Base-by-base conservation (phyloP, 306 rosid genomes). In the Styphnolobium japonicum region DNA sequence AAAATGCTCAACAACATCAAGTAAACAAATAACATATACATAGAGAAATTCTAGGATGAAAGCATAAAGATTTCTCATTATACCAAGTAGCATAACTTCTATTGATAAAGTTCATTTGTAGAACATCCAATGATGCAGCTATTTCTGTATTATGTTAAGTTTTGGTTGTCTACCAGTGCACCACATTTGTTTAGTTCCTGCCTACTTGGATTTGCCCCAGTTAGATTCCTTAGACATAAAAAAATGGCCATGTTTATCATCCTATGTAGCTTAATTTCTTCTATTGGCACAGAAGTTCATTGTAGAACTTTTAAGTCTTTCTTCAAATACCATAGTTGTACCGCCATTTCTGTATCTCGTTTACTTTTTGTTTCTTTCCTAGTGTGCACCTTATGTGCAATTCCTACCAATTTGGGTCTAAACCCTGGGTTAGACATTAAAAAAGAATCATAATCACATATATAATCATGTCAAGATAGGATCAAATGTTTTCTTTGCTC, bases 1-100 rank as follows among this genome's bases (percentile, higher is more conserved):
- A 67, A 82, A 48, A 62, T 73, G 79, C 56, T 43, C 67, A 58
- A 56, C 52, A 65, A 46, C 33, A 73, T 49, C 71, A 36, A 55
- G 64, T 45, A 55, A 81, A 66, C 49, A 78, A 27, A 65, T 43
- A 21, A 31, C 16, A 39, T 31, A 29, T 67, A 60, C 36, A 25
- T 6, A 55, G 55, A 66, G 37, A 16, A 23, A 48, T 23, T 77
- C 43, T 45, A 55, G 48, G 42, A 83, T 19, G 62, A 11, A 65
- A 64, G 71, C 40, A 65, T 15, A 25, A 36, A 15, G 45, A 61
- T 21, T 48, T 49, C n/a, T 34, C 40, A 25, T 49, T 18, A 69
- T 43, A 37, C 12, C 18, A 22, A 19, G 72, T 14, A 15, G 51
- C 55, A 49, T 18, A 48, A 36, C 58, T 58, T 67, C 19, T 22